Conservation (phyloP, 1,139 yeast genomes). For the Suhomyces bokatorum region DNA sequence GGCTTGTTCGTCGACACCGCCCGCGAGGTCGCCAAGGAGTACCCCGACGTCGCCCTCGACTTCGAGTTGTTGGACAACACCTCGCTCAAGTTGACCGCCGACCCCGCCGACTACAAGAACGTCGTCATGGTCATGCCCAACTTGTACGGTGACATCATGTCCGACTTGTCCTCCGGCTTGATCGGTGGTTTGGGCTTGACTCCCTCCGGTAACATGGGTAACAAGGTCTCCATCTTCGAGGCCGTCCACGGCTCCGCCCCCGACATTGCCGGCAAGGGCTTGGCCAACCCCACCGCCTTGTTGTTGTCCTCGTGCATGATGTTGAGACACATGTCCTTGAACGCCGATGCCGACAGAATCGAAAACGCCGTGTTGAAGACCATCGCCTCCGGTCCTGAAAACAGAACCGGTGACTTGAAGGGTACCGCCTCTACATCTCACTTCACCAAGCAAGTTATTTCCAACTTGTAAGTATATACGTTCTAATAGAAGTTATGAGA, state of each 20-base stretch:
- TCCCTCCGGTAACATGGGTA: conserved; percentile 99
- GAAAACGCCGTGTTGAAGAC: conserved; percentile 88
- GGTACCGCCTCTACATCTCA: conserved; percentile 87
- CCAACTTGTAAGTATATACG: conserved; percentile 37
- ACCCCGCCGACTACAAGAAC: conserved; percentile 76
- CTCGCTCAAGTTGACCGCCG: conserved; percentile 83
- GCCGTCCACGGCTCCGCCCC: conserved; percentile 99
- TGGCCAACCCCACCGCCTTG: conserved; percentile 98
- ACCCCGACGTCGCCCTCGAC: conserved; percentile 82
- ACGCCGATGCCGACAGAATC: conserved; percentile 75
- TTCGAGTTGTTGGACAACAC: conserved; percentile 95
- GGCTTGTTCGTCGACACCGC: conserved; percentile 95
- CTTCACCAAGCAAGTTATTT: conserved; percentile 72
- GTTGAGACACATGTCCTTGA: conserved; percentile 97
- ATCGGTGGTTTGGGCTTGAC: conserved; percentile 98
- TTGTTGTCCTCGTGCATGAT: conserved; percentile 95
- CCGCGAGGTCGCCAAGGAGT: conserved; percentile 83
- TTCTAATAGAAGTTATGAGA: conserved; percentile 4
- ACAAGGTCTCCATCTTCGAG: conserved; percentile 94
- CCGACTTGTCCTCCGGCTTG: conserved; percentile 94
- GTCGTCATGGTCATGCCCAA: conserved; percentile 99
- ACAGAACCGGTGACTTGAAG: conserved; percentile 93
- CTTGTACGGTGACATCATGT: conserved; percentile 97
- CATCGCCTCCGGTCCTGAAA: conserved; percentile 90
- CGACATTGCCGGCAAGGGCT: conserved; percentile 96